These are phyloP conservation scores for Phaeophleospora eucalypticola DNA, from an alignment of 2,329 filamentous ascomycete genomes.

Conservation along the genomic window DNA sequence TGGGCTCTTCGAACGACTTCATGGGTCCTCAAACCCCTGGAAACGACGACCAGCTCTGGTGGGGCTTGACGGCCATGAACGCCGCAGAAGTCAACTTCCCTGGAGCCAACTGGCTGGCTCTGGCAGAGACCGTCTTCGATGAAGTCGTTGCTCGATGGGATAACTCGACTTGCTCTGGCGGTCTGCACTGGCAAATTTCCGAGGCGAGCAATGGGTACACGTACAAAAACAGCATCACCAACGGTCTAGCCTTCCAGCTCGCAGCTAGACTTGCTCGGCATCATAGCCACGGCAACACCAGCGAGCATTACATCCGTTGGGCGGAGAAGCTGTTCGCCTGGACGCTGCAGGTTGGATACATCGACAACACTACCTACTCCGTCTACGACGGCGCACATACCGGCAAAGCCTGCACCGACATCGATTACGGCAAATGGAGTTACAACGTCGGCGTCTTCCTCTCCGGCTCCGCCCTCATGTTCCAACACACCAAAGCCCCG, in stretches of 20 bases:
- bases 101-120: constrained; percentile 57
- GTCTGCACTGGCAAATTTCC: constrained; percentile 82
- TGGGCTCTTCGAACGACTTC: constrained; percentile 56
- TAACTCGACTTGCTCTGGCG: constrained; percentile 60
- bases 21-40: constrained; percentile 45
- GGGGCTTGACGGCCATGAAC: constrained; percentile 74
- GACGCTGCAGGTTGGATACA: constrained; percentile 48
- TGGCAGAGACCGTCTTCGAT: constrained; percentile 75
- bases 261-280: constrained; percentile 51
- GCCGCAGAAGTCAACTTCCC: constrained; percentile 69
- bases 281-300: constrained; percentile 44
- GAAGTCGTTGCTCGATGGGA: constrained; percentile 72
- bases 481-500: constrained; percentile 20
- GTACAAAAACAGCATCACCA: constrained; percentile 83
- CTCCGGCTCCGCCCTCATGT: constrained; percentile 48
- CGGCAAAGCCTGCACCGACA: constrained; percentile 39
- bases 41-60: constrained; percentile 63
- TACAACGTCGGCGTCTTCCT: constrained; percentile 47
- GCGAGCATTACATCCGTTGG: constrained; percentile 61
- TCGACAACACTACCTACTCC: constrained; percentile 49
- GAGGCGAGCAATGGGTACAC: constrained; percentile 67
- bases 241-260: constrained; percentile 77
- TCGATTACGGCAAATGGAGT: constrained; percentile 46
- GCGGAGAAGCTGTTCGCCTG: constrained; percentile 40
- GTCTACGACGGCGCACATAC: constrained; percentile 48